phyloP scores from a whole-genome alignment of 768 basidiomycete species.

The Calocybe indica region DNA sequence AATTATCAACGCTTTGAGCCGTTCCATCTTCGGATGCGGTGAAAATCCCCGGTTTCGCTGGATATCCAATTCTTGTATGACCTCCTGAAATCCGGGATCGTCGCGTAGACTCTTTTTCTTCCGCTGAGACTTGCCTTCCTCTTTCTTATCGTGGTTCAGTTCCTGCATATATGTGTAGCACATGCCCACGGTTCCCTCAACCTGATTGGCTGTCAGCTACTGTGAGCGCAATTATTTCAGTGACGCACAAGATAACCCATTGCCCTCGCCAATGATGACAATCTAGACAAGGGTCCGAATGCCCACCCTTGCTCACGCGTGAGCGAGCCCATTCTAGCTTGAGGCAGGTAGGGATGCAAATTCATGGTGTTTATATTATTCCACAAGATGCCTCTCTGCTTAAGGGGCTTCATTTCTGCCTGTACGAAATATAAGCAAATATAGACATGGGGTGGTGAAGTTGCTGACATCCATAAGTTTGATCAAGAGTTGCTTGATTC shows the following conservation, averaged over 20 bases:
- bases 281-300: constrained; percentile 40
- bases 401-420: constrained; percentile 28
- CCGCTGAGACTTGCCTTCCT: constrained; percentile 25
- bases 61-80: constrained; percentile 64
- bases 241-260: constrained; percentile 81
- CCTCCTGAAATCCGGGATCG: constrained; percentile 54
- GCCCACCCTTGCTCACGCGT: constrained; percentile 40
- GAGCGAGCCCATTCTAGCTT: constrained; percentile 34
- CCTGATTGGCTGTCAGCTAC: constrained; percentile 32
- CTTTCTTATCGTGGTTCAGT: constrained; percentile 37
- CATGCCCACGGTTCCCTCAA: constrained; percentile 78
- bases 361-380: constrained; percentile 45
- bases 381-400: constrained; percentile 37
- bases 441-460: not conserved
- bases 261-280: constrained; percentile 63
- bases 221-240: not conserved
- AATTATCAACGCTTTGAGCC: constrained; percentile 63
- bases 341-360: constrained; percentile 63
- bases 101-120: constrained; percentile 36
- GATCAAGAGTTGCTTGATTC: constrained; percentile 61
- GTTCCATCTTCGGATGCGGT: constrained; percentile 91
- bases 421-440: constrained; percentile 7
- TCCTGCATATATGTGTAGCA: constrained; percentile 63
- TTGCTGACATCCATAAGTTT: constrained; percentile 67
- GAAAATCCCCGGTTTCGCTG: constrained; percentile 49